Base-by-base conservation (phyloP, 2,329 filamentous ascomycete genomes). In the Aureobasidium namibiae region DNA sequence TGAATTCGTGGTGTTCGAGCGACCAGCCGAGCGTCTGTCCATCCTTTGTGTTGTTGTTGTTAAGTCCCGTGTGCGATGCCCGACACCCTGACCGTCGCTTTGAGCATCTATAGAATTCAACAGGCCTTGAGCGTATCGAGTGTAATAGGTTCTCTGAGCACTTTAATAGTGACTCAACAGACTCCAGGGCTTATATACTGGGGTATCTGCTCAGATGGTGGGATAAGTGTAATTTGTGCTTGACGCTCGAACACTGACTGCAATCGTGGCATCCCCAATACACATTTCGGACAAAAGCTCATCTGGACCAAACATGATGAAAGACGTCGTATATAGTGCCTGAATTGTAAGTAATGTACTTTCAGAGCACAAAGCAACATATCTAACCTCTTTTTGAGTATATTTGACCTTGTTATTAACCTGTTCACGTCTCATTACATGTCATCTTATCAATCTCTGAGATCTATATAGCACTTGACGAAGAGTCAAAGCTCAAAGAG, bases 401-500 rank as follows among this genome's bases (percentile, higher is more conserved):
- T 6, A 24, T 4, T 24, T 11, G 13, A 36, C 29, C 18, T 24
- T 24, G 29, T 9, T 49, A 18, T 49, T 3, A 31, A 23, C 18
- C n/a, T 8, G 11, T 8, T n/a, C n/a, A 14, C n/a, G 13, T 11
- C n/a, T 10, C 1, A 2, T 36, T 36, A 11, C 34, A 39, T 18
- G 23, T 10, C 50, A 54, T 54, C 50, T 54, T 54, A 54, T 54
- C 50, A 33, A 42, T 41, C 49, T 41, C 50, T 26, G 36, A 54
- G 50, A 54, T 54, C 50, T 54, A 54, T 54, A 26, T 24, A 42
- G 50, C 36, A 26, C 50, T 42, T 42, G 14, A 26, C 14, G 38
- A 39, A 34, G n/a, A 23, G 34, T 39, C 48, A 52, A 52, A 52
- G 48, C 34, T 38, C 11, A 10, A 16, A 42, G 42, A n/a, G n/a